These are phyloP conservation scores for Ganoderma resinaceum DNA, from an alignment of 1,284 basidiomycete genomes.

Conservation along the genomic window DNA sequence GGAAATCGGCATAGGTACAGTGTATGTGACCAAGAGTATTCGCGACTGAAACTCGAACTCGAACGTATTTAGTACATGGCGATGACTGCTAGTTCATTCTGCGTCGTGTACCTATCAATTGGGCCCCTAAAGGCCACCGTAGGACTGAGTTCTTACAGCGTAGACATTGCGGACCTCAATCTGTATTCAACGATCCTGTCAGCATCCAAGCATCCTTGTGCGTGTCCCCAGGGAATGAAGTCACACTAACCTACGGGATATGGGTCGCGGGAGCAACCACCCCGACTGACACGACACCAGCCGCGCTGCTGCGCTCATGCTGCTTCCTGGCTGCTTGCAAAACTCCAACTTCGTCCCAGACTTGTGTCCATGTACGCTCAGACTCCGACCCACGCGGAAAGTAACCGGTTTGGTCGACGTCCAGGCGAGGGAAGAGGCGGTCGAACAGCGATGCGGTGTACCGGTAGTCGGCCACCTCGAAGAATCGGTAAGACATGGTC, in stretches of 20 bases:
- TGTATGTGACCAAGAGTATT: no score
- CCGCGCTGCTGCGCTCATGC: not conserved
- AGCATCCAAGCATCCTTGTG: not conserved
- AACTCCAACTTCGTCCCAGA: not conserved
- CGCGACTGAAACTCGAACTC: no score
- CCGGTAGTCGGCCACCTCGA: not conserved
- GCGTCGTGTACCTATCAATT: no score
- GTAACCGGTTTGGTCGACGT: not conserved
- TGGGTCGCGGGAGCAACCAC: not conserved
- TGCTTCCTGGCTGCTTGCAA: not conserved
- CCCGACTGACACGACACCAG: no score
- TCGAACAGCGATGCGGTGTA: not conserved
- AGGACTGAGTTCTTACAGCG: no score
- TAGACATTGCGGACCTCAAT: no score
- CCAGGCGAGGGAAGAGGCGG: constrained; percentile 1
- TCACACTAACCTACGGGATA: not conserved
- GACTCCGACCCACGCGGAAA: not conserved
- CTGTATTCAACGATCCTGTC: no score
- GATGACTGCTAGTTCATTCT: no score
- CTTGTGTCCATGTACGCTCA: not conserved
- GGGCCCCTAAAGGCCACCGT: no score
- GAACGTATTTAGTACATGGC: no score
- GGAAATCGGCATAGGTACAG: no score
- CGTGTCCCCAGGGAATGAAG: not conserved
- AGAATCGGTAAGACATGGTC: not conserved